phyloP scores from a whole-genome alignment of 2,329 filamentous ascomycete genomes.

The Lasiodiplodia sp. region DNA sequence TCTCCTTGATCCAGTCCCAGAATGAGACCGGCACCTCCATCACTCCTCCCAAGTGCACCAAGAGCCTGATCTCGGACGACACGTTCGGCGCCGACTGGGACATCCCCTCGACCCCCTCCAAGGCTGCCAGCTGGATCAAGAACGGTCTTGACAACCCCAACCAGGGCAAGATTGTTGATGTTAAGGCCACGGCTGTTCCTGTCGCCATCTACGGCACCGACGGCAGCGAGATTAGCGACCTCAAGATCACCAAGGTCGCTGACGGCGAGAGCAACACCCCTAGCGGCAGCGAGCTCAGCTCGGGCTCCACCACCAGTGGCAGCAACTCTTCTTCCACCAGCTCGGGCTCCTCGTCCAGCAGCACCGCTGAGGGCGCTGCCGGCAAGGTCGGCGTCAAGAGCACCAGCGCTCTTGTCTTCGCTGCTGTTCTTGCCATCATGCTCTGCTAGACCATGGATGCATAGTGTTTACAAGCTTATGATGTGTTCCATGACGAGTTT shows the following conservation, averaged over 20 bases:
- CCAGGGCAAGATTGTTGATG: conserved; percentile 62
- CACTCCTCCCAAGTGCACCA: conserved; percentile 69
- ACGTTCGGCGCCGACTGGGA: conserved; percentile 68
- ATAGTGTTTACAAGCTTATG: conserved; percentile 25
- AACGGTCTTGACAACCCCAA: conserved; percentile 74
- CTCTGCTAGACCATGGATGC: conserved; percentile 28
- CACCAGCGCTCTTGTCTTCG: conserved; percentile 29
- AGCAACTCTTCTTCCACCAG: conserved; percentile 15
- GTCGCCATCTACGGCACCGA: conserved; percentile 64
- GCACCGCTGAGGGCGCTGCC: conserved; percentile 30
- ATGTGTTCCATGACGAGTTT: conserved; percentile 24
- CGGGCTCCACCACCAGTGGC: conserved; percentile 18
- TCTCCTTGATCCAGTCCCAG: conserved; percentile 69
- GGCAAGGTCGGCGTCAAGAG: conserved; percentile 29
- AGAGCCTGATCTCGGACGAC: conserved; percentile 70
- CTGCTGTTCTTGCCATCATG: conserved; percentile 27
- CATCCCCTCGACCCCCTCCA: conserved; percentile 72
- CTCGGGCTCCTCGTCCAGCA: conserved; percentile 19
- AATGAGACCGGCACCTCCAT: conserved; percentile 64
- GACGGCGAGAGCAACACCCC: conserved; percentile 64
- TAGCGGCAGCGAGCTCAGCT: conserved; percentile 44
- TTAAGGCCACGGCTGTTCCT: conserved; percentile 64
- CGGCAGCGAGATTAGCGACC: conserved; percentile 66
- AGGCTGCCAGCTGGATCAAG: conserved; percentile 75
- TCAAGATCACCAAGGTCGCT: conserved; percentile 64